Percentiles rank a stretch among this genome's conserved stretches.
Evolutionary conservation across 2,329 filamentous ascomycete genomes (phyloP).

Genomic region (Aspergillus sp.): DNA sequence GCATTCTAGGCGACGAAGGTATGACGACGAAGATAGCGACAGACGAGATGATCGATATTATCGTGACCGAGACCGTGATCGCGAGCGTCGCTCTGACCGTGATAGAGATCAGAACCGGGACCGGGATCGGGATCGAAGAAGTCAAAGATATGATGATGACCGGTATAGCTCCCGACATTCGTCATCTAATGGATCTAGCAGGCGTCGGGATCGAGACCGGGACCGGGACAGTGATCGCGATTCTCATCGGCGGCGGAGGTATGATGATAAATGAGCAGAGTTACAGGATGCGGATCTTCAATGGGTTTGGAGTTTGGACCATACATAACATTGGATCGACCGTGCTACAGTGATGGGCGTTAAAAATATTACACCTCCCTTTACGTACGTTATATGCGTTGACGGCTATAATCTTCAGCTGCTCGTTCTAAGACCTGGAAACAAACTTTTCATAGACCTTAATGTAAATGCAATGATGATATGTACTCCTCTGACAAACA

Average conservation of each 20-base stretch:
- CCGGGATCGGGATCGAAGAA: constrained; percentile 27
- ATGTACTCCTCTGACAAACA: constrained; percentile 18
- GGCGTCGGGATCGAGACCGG: constrained; percentile 25
- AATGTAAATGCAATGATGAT: constrained; percentile 18
- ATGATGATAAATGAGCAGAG: constrained; percentile 23
- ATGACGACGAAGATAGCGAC: constrained; percentile 38
- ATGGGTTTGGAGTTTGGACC: background rate
- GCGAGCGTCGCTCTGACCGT: constrained; percentile 18
- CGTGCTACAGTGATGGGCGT: background rate
- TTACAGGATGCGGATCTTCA: background rate
- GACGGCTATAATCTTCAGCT: background rate
- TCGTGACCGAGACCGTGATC: constrained; percentile 35
- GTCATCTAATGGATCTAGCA: constrained; percentile 32
- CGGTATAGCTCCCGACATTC: constrained; percentile 35
- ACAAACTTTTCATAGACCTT: constrained; percentile 11
- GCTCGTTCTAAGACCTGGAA: background rate
- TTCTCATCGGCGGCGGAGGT: constrained; percentile 30
- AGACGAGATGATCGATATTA: constrained; percentile 36
- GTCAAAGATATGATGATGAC: constrained; percentile 32
- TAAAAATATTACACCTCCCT: background rate
- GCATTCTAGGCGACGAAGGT: constrained; percentile 36
- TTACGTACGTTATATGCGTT: background rate
- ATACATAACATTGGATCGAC: background rate
- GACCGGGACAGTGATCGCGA: constrained; percentile 28
- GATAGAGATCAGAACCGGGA: constrained; percentile 35